Conservation (phyloP, 352 stramenopile genomes). For the Phytophthora melonis region DNA sequence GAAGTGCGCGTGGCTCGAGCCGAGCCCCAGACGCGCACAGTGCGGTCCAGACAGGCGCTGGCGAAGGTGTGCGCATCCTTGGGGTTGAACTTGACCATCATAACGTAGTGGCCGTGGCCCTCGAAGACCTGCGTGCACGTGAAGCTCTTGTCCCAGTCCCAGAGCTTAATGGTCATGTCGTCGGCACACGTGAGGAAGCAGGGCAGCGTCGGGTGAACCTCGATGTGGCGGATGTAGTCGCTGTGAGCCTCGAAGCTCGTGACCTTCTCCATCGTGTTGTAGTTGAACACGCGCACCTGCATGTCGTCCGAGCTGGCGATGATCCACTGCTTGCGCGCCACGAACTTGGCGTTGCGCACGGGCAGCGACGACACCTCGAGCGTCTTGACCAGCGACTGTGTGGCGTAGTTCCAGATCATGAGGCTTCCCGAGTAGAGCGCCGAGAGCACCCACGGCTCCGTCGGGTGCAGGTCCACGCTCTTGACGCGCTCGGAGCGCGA, state of each 20-base stretch:
- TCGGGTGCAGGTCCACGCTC: slow-evolving; percentile 98
- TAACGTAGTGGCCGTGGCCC: slow-evolving; percentile 99
- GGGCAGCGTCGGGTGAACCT: slow-evolving; percentile 97
- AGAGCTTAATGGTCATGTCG: slow-evolving; percentile 99
- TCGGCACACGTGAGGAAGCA: slow-evolving; percentile 97
- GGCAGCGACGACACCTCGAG: slow-evolving; percentile 97
- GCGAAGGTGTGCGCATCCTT: slow-evolving; percentile 99
- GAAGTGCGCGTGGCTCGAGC: slow-evolving; percentile 94
- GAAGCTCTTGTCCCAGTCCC: slow-evolving; percentile 96
- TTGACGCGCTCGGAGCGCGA: slow-evolving; percentile 98
- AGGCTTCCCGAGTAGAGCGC: slow-evolving; percentile 98
- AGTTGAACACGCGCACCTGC: slow-evolving; percentile 98
- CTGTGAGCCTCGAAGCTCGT: slow-evolving; percentile 96
- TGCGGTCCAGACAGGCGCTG: slow-evolving; percentile 96
- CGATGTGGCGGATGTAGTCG: slow-evolving; percentile 98
- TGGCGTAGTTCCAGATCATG: slow-evolving; percentile 99
- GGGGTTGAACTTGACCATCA: slow-evolving; percentile 99
- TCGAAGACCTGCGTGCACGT: slow-evolving; percentile 84
- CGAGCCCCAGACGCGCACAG: slow-evolving; percentile 96
- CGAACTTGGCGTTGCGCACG: slow-evolving; percentile 95
- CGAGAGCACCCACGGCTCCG: slow-evolving; percentile 97
- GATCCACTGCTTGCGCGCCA: slow-evolving; percentile 98
- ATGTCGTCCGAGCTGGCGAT: slow-evolving; percentile 97
- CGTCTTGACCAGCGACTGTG: slow-evolving; percentile 95
- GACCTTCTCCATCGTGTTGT: slow-evolving; percentile 99